phyloP scores from a whole-genome alignment of 768 basidiomycete species.

The Suillus weaverae region DNA sequence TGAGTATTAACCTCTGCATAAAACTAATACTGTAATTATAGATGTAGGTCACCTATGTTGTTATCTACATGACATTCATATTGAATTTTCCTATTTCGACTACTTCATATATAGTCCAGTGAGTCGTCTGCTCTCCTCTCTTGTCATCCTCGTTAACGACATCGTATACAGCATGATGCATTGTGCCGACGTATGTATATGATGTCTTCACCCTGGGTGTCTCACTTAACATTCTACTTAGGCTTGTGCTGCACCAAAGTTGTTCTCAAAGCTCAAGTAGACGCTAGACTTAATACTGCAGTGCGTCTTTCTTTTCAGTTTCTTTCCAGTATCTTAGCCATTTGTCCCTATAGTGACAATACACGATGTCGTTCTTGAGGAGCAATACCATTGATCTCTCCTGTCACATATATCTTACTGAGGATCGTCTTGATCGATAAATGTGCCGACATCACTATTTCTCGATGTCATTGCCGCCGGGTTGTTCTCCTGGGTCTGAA shows the following conservation, averaged over 20 bases:
- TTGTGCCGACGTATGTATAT: conserved; percentile 74
- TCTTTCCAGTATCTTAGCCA: neutral
- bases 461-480: neutral
- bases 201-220: neutral
- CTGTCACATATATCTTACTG: neutral
- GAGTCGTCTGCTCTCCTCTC: conserved; percentile 31
- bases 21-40: conserved; percentile 9
- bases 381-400: conserved; percentile 2
- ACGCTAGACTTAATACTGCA: neutral
- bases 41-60: conserved; percentile 23
- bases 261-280: conserved; percentile 71
- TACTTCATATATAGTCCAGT: conserved; percentile 58
- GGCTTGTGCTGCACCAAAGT: conserved; percentile 69
- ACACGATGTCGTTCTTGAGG: neutral
- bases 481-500: neutral
- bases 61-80: conserved; percentile 3
- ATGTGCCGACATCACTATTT: neutral
- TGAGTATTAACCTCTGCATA: neutral
- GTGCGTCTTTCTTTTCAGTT: neutral
- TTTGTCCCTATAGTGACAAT: neutral
- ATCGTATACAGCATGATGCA: conserved; percentile 74
- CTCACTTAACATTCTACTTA: conserved; percentile 22
- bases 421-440: neutral
- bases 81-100: conserved; percentile 25
- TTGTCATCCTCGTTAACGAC: conserved; percentile 11